Conservation (phyloP, 1,139 yeast species). For the Saccharomyces hybrid region DNA sequence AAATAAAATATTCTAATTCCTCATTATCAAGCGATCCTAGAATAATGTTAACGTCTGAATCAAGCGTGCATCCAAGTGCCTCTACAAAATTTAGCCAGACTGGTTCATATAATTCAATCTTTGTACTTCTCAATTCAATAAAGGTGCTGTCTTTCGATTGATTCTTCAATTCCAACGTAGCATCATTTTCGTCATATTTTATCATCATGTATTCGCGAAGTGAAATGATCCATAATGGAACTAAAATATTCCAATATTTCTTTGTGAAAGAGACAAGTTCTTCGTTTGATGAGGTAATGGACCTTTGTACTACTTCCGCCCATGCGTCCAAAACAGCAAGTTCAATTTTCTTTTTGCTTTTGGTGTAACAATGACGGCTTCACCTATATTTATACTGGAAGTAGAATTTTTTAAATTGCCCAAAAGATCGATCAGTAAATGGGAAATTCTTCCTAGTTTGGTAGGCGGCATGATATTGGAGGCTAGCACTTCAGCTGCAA, state of each 20-base stretch:
- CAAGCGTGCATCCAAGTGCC: slow-evolving; percentile 63
- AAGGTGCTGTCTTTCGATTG: slow-evolving; percentile 17
- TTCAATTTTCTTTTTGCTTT: slow-evolving; percentile 57
- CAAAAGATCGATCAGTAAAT: slow-evolving; percentile 57
- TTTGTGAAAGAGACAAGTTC: slow-evolving; percentile 41
- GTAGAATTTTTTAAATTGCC: slow-evolving; percentile 41
- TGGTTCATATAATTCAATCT: slow-evolving; percentile 51
- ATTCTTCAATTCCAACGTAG: slow-evolving; percentile 20
- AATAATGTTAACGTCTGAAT: slow-evolving; percentile 41
- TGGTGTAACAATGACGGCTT: slow-evolving; percentile 34
- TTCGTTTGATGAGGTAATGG: slow-evolving; percentile 33
- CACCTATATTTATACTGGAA: slow-evolving; percentile 34
- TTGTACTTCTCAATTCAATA: slow-evolving; percentile 19
- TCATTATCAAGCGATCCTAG: slow-evolving; percentile 36
- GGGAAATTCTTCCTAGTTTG: slow-evolving; percentile 54
- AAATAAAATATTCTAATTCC: slow-evolving; percentile 68
- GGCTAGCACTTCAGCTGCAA: slow-evolving; percentile 69
- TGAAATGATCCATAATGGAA: slow-evolving; percentile 73
- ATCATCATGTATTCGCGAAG: slow-evolving; percentile 67
- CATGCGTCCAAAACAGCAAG: slow-evolving; percentile 76
- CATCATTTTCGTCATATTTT: slow-evolving; percentile 39
- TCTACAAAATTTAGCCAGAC: slow-evolving; percentile 78
- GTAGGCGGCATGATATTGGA: slow-evolving; percentile 45
- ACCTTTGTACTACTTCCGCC: slow-evolving; percentile 66
- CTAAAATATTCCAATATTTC: slow-evolving; percentile 52